These are phyloP conservation scores for Curvularia lunata DNA, from an alignment of 2,329 filamentous ascomycete genomes.

Conservation along the genomic window DNA sequence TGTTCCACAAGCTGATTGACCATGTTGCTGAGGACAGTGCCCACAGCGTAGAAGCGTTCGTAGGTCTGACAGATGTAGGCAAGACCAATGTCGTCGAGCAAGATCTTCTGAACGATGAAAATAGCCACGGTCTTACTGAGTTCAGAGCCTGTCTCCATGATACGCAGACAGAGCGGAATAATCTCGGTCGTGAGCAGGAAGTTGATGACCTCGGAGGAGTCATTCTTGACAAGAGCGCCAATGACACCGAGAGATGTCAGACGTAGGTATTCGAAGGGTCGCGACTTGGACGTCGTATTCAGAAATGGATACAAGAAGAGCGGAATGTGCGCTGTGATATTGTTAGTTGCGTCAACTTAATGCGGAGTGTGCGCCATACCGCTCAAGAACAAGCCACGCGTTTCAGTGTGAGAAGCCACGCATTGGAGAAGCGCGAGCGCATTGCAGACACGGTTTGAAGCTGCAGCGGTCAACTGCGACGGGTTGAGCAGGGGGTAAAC, in stretches of 20 bases:
- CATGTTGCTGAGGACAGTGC: constrained; percentile 98
- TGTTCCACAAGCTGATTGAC: constrained; percentile 96
- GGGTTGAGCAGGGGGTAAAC: constrained; percentile 97
- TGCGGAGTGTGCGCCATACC: constrained; percentile 59
- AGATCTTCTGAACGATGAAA: constrained; percentile 99
- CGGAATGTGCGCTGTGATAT: constrained; percentile 81
- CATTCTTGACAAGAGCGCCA: constrained; percentile 96
- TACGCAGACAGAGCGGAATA: constrained; percentile 93
- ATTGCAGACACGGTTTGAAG: constrained; percentile 96
- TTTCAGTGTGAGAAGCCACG: constrained; percentile 96
- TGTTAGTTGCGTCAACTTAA: constrained; percentile 20
- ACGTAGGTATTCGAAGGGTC: constrained; percentile 95
- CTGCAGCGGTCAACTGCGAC: constrained; percentile 95
- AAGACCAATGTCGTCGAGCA: constrained; percentile 93
- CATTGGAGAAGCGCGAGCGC: constrained; percentile 94
- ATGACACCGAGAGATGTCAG: constrained; percentile 96
- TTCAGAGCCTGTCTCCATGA: constrained; percentile 99
- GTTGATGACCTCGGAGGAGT: constrained; percentile 98
- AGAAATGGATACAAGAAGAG: constrained; percentile 98
- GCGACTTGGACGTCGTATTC: constrained; percentile 97
- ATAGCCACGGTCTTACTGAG: constrained; percentile 99
- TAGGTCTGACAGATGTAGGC: constrained; percentile 99
- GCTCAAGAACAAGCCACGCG: constrained; percentile 88
- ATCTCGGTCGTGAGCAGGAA: constrained; percentile 98
- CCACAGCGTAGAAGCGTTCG: constrained; percentile 96